These are phyloP conservation scores for Homolaphlyctis polyrhiza DNA, from an alignment of 371 early-diverging fungal species.

Conservation along the genomic window DNA sequence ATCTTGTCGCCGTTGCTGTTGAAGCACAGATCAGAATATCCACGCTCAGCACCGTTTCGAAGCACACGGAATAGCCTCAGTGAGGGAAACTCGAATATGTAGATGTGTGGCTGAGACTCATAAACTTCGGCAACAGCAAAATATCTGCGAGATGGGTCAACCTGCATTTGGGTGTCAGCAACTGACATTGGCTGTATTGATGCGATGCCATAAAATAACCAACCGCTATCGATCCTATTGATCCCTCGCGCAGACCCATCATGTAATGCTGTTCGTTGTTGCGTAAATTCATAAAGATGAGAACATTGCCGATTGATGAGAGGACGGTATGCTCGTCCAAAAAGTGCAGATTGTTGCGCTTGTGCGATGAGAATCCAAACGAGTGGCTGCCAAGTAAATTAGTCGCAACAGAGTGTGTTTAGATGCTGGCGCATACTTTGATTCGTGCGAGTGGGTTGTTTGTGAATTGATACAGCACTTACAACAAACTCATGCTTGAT, in stretches of 20 bases:
- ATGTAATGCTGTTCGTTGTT: slow-evolving; percentile 37
- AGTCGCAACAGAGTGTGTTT: no score
- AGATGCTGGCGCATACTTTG: no score
- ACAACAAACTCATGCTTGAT: slow-evolving; percentile 15
- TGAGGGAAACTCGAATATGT: slow-evolving; percentile 44
- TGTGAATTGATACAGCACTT: no score
- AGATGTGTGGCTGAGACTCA: slow-evolving; percentile 36
- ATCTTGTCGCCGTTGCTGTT: slow-evolving; percentile 37
- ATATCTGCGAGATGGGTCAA: slow-evolving; percentile 37
- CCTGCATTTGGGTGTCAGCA: slow-evolving; percentile 11
- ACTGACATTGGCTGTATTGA: background rate
- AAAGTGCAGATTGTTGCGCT: slow-evolving; percentile 42
- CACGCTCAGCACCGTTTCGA: slow-evolving; percentile 31
- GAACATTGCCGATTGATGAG: slow-evolving; percentile 43
- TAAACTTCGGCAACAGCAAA: slow-evolving; percentile 45
- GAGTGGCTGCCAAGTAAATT: slow-evolving; percentile 32
- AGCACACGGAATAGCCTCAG: slow-evolving; percentile 35
- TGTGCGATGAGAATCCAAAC: slow-evolving; percentile 46
- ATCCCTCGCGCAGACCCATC: slow-evolving; percentile 38
- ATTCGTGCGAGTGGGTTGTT: no score
- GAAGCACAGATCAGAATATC: slow-evolving; percentile 34
- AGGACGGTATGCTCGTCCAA: slow-evolving; percentile 34
- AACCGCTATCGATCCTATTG: slow-evolving; percentile 47
- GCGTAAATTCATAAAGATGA: slow-evolving; percentile 35
- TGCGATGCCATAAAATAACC: background rate